phyloP scores from a whole-genome alignment of 768 basidiomycete genomes.

The Suillus americanus region DNA sequence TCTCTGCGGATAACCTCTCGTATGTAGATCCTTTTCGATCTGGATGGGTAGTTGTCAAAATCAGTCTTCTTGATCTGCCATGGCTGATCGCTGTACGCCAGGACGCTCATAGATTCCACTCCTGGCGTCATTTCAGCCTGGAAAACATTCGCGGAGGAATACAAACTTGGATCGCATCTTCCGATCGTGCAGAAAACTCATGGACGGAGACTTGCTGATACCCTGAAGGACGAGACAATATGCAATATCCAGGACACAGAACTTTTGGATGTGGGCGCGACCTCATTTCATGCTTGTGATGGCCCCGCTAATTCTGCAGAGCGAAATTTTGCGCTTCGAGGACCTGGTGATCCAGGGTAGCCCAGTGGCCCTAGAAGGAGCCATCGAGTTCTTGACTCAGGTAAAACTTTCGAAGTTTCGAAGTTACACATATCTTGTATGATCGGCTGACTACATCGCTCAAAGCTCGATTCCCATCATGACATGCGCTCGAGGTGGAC shows the following conservation, averaged over 20 bases:
- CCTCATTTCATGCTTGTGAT: background rate
- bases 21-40: conserved; percentile 62
- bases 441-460: background rate
- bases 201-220: conserved; percentile 76
- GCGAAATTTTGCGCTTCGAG: conserved; percentile 77
- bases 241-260: conserved; percentile 61
- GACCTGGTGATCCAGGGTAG: conserved; percentile 61
- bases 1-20: conserved; percentile 10
- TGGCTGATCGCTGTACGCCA: conserved; percentile 24
- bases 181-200: conserved; percentile 61
- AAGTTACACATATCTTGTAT: background rate
- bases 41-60: conserved; percentile 53
- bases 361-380: conserved; percentile 68
- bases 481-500: conserved; percentile 55
- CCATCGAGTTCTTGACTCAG: conserved; percentile 50
- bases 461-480: conserved; percentile 18
- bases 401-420: conserved; percentile 32
- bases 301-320: conserved; percentile 32
- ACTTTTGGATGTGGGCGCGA: conserved; percentile 53
- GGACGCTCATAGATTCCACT: conserved; percentile 80
- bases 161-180: conserved; percentile 50
- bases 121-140: conserved; percentile 81
- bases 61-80: background rate
- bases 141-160: conserved; percentile 66
- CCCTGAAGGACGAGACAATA: conserved; percentile 53